These are phyloP conservation scores for Blastocladiella emersonii DNA, from an alignment of 371 early-diverging fungal genomes.

Conservation along the genomic window DNA sequence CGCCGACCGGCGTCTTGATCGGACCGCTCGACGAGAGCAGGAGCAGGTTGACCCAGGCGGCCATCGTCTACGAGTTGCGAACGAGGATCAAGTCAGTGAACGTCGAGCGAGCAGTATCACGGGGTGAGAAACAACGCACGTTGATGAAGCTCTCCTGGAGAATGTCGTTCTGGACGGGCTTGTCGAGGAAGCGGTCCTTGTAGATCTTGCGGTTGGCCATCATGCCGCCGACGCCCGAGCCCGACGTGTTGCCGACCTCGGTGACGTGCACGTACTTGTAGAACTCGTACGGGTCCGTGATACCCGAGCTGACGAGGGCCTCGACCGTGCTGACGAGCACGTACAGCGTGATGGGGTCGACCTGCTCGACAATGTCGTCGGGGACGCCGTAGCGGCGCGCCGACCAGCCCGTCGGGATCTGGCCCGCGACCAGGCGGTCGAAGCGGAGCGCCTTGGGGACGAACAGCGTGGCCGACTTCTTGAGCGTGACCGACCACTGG, in stretches of 20 bases:
- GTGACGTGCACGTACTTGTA: slow-evolving; percentile 90
- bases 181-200: slow-evolving; percentile 61
- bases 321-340: slow-evolving; percentile 84
- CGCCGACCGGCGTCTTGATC: slow-evolving; percentile 91
- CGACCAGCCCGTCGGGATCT: slow-evolving; percentile 91
- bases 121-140: too few relatives aligned
- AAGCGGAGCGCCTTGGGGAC: slow-evolving; percentile 90
- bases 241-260: slow-evolving; percentile 83
- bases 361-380: slow-evolving; percentile 78
- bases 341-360: slow-evolving; percentile 79
- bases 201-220: slow-evolving; percentile 61
- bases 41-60: slow-evolving; percentile 95
- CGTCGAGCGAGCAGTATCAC: too few relatives aligned
- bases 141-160: slow-evolving; percentile 85
- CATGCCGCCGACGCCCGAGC: slow-evolving; percentile 81
- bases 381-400: slow-evolving; percentile 89
- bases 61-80: slow-evolving; percentile 56
- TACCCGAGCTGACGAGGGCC: slow-evolving; percentile 79
- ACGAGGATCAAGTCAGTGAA: too few relatives aligned
- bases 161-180: slow-evolving; percentile 84
- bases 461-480: slow-evolving; percentile 75
- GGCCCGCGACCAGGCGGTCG: slow-evolving; percentile 89
- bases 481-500: slow-evolving; percentile 63
- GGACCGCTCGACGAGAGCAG: slow-evolving; percentile 86
- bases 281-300: slow-evolving; percentile 95